phyloP scores from a whole-genome alignment of 805 yeast species.

The Kluyveromyces aestuarii region DNA sequence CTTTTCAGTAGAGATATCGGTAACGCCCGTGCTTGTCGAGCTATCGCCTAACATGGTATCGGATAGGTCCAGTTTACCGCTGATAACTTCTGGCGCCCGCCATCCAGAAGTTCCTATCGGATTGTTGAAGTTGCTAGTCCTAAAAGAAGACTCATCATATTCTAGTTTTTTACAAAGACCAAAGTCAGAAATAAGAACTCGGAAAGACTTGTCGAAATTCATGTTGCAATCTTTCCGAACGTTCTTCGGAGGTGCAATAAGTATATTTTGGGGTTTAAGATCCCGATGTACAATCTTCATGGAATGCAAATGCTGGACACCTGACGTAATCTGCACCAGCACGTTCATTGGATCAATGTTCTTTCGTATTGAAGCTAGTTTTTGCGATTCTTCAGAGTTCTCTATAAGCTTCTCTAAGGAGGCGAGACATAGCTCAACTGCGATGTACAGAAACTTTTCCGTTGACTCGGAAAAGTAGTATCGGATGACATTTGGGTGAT shows the following conservation, averaged over 20 bases:
- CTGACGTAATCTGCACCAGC: constrained; percentile 70
- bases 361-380: constrained; percentile 31
- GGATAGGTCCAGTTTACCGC: constrained; percentile 14
- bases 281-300: constrained; percentile 91
- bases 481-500: constrained; percentile 89
- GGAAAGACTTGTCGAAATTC: constrained; percentile 13
- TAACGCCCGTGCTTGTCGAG: constrained; percentile 4
- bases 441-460: constrained; percentile 84
- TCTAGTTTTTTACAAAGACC: constrained; percentile 92
- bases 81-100: constrained; percentile 89
- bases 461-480: constrained; percentile 90
- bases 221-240: constrained; percentile 12
- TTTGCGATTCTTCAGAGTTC: constrained; percentile 29
- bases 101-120: constrained; percentile 98
- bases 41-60: constrained; percentile 12
- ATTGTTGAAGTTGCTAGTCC: constrained; percentile 75
- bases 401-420: constrained; percentile 82
- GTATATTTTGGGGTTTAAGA: constrained; percentile 86
- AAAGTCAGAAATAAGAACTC: constrained; percentile 87
- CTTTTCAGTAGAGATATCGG: constrained; percentile 9
- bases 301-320: constrained; percentile 79
- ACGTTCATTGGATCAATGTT: constrained; percentile 44
- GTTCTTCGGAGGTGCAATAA: constrained; percentile 64
- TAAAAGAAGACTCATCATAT: constrained; percentile 83
- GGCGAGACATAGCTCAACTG: constrained; percentile 83